Conservation (phyloP, 805 yeast genomes). For the Ogataea trehaloabstinens region DNA sequence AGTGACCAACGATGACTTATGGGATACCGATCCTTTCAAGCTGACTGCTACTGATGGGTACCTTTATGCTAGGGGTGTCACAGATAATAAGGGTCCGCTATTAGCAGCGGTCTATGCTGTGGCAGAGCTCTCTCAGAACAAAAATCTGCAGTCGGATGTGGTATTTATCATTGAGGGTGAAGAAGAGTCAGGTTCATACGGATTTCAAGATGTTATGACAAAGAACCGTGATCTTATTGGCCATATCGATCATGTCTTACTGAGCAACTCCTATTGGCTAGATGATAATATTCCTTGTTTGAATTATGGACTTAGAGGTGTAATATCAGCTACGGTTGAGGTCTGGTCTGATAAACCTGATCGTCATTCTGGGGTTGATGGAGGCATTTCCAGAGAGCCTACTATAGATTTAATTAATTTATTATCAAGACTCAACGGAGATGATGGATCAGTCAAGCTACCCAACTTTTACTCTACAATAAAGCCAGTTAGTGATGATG, state of each 20-base stretch:
- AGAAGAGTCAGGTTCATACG: slow-evolving; percentile 90
- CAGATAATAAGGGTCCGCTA: slow-evolving; percentile 94
- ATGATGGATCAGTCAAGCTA: slow-evolving; percentile 52
- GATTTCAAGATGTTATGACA: slow-evolving; percentile 69
- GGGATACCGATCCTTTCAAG: slow-evolving; percentile 79
- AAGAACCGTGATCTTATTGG: slow-evolving; percentile 56
- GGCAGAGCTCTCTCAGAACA: slow-evolving; percentile 58
- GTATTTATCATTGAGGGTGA: slow-evolving; percentile 90
- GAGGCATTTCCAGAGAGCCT: slow-evolving; percentile 88
- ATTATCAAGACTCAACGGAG: slow-evolving; percentile 60
- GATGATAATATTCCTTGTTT: slow-evolving; percentile 87
- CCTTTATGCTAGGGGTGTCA: slow-evolving; percentile 86
- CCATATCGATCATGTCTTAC: slow-evolving; percentile 80
- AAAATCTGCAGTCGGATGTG: slow-evolving; percentile 64
- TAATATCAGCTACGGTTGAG: slow-evolving; percentile 72
- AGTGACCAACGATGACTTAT: slow-evolving; percentile 54
- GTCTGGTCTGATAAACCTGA: slow-evolving; percentile 77
- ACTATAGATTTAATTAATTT: slow-evolving; percentile 79
- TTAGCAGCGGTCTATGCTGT: slow-evolving; percentile 85
- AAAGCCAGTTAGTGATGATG: slow-evolving; percentile 53
- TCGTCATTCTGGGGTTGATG: slow-evolving; percentile 94
- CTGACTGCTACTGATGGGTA: slow-evolving; percentile 80
- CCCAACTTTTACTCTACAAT: slow-evolving; percentile 76
- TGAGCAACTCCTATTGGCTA: slow-evolving; percentile 93
- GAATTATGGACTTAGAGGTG: slow-evolving; percentile 93